A percentile compares a stretch with the other conserved stretches of the same genome.
phyloP scores from a whole-genome alignment of 108 stramenopile genomes.

The Aureococcus anophagefferens region DNA sequence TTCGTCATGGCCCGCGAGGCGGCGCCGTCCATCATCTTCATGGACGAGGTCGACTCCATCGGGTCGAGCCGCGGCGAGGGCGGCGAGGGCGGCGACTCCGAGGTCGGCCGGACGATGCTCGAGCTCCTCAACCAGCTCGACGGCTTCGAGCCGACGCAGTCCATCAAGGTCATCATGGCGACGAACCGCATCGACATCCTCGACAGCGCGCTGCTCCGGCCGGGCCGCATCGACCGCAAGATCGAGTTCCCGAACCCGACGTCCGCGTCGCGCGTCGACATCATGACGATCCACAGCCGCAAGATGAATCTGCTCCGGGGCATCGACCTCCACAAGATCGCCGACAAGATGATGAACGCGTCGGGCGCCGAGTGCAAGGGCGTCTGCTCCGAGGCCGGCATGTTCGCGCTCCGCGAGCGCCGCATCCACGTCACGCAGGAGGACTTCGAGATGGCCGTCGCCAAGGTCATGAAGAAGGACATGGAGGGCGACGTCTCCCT shows the following conservation, averaged over 20 bases:
- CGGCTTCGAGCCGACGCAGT: slow-evolving; percentile 97
- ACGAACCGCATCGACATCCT: slow-evolving; percentile 97
- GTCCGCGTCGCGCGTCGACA: slow-evolving; percentile 70
- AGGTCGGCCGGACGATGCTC: slow-evolving; percentile 98
- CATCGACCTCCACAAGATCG: slow-evolving; percentile 80
- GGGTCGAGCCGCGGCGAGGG: slow-evolving; percentile 72
- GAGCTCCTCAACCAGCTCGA: slow-evolving; percentile 98
- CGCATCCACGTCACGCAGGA: slow-evolving; percentile 99
- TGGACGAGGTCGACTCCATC: slow-evolving; percentile 99
- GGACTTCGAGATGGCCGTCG: slow-evolving; percentile 99
- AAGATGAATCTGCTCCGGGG: slow-evolving; percentile 96
- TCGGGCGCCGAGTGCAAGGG: slow-evolving; percentile 99
- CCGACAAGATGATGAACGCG: slow-evolving; percentile 86
- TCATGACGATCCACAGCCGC: slow-evolving; percentile 87
- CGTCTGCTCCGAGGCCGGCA: slow-evolving; percentile 99
- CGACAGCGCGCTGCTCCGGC: slow-evolving; percentile 82
- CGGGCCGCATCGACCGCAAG: slow-evolving; percentile 92
- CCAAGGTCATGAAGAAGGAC: slow-evolving; percentile 99
- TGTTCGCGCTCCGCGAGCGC: slow-evolving; percentile 98
- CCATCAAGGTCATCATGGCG: slow-evolving; percentile 97
- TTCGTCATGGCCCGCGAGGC: slow-evolving; percentile 99
- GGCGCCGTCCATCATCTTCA: slow-evolving; percentile 97
- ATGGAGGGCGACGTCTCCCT: slow-evolving; percentile 83
- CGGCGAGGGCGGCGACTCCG: slow-evolving; percentile 80
- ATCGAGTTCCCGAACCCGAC: slow-evolving; percentile 93